phyloP scores from a whole-genome alignment of 257 asterid genomes.

The Rauvolfia tetraphylla region DNA sequence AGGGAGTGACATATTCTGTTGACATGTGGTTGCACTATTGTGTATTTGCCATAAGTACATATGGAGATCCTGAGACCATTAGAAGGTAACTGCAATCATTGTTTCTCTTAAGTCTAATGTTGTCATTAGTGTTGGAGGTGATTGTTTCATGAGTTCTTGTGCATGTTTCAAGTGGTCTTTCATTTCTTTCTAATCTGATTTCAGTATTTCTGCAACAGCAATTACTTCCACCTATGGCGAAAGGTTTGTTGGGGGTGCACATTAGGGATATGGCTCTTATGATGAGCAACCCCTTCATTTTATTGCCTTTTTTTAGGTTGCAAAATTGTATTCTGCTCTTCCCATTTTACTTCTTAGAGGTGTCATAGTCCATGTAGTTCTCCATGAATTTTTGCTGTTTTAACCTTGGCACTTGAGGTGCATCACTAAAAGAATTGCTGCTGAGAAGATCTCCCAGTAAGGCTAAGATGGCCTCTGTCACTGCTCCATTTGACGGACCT shows the following conservation, averaged over 20 bases:
- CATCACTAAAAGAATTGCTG: constrained; percentile 69
- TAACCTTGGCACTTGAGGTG: constrained; percentile 85
- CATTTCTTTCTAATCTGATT: constrained; percentile 56
- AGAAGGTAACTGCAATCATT: constrained; percentile 63
- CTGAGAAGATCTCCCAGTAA: constrained; percentile 67
- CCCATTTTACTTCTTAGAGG: constrained; percentile 52
- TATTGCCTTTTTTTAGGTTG: constrained; percentile 40
- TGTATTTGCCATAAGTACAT: constrained; percentile 75
- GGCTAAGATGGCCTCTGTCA: constrained; percentile 73
- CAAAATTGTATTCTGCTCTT: constrained; percentile 40
- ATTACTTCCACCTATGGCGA: constrained; percentile 55
- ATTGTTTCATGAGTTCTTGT: constrained; percentile 27
- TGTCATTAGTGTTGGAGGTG: constrained; percentile 25
- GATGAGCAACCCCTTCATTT: constrained; percentile 52
- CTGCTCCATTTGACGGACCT: constrained; percentile 67
- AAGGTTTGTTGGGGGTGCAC: constrained; percentile 67
- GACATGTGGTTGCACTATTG: constrained; percentile 99
- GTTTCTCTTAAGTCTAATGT: constrained; percentile 22
- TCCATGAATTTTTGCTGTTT: constrained; percentile 58
- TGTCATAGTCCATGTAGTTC: constrained; percentile 56
- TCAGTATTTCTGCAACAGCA: constrained; percentile 60
- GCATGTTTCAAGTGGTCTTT: constrained; percentile 40
- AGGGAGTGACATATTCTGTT: constrained; percentile 96
- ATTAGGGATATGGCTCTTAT: constrained; percentile 36
- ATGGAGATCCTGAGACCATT: constrained; percentile 82